Percentiles rank a stretch among this genome's conserved stretches.
Conservation (phyloP, 2,329 filamentous ascomycete species). For the Ophiostoma sp. region DNA sequence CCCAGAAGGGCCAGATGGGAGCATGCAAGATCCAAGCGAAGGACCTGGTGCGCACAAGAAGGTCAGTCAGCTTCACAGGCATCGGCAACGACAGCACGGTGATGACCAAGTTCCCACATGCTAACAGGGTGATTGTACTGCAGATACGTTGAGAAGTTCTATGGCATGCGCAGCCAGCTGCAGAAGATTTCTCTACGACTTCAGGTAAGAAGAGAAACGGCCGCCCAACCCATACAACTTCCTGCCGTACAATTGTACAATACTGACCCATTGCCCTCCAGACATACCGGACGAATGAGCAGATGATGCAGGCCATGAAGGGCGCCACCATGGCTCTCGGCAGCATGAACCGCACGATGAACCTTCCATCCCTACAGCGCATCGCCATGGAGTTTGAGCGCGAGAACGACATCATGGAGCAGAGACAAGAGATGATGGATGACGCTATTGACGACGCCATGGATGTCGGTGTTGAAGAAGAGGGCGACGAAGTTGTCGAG, state of each 20-base stretch:
- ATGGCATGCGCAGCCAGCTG: slow-evolving; percentile 94
- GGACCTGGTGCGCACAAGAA: slow-evolving; percentile 87
- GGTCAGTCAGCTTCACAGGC: slow-evolving; percentile 46
- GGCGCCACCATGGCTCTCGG: slow-evolving; percentile 89
- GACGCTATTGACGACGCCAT: slow-evolving; percentile 97
- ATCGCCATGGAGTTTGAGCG: slow-evolving; percentile 99
- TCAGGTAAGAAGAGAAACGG: slow-evolving; percentile 61
- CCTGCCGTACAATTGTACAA: not conserved
- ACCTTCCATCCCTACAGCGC: slow-evolving; percentile 87
- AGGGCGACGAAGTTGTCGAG: slow-evolving; percentile 94
- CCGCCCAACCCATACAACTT: no score
- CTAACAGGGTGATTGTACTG: not conserved
- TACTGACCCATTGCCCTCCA: slow-evolving; percentile 40
- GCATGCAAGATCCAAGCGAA: slow-evolving; percentile 98
- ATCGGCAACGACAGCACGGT: not conserved
- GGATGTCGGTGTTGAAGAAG: slow-evolving; percentile 85
- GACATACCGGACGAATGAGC: slow-evolving; percentile 97
- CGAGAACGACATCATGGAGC: slow-evolving; percentile 99
- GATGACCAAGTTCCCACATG: not conserved
- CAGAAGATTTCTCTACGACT: slow-evolving; percentile 94
- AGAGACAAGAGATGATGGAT: slow-evolving; percentile 99
- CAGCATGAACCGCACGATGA: slow-evolving; percentile 98
- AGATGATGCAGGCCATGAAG: slow-evolving; percentile 99
- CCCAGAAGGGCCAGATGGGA: slow-evolving; percentile 98
- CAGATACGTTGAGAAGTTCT: slow-evolving; percentile 97